phyloP scores from a whole-genome alignment of 306 rosid genomes.

The Sechiopsis laciniata region DNA sequence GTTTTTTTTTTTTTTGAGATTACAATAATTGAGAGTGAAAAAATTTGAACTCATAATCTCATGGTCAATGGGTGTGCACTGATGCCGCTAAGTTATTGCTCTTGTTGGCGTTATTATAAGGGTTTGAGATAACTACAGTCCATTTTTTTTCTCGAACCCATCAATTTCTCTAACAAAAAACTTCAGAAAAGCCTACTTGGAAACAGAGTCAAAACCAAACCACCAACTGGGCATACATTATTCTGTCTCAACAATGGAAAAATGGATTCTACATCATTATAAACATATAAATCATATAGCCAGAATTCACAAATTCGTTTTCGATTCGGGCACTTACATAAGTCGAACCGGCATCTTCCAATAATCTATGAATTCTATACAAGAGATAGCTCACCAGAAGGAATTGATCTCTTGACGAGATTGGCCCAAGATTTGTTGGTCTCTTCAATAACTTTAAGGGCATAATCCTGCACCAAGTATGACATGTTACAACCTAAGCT shows the following conservation, averaged over 20 bases:
- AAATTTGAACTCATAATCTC: too few relatives aligned
- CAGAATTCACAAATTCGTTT: not conserved
- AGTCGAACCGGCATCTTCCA: conserved; percentile 3
- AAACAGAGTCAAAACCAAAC: not conserved
- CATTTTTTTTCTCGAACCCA: not conserved
- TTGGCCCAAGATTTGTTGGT: conserved; percentile 78
- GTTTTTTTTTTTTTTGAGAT: too few relatives aligned
- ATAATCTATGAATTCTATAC: conserved; percentile 13
- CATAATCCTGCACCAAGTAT: conserved; percentile 19
- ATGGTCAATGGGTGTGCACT: too few relatives aligned
- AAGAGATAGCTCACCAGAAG: conserved; percentile 51
- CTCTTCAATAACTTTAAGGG: conserved; percentile 56
- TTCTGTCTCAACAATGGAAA: conserved; percentile 10
- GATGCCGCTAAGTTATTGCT: too few relatives aligned
- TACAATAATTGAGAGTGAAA: too few relatives aligned
- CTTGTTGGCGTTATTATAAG: not conserved
- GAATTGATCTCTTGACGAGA: conserved; percentile 68
- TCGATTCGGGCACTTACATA: not conserved
- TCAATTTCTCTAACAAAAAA: not conserved
- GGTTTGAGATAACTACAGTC: not conserved
- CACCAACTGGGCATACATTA: conserved; percentile 11
- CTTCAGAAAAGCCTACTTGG: not conserved
- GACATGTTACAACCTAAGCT: conserved; percentile 3
- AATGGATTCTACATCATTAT: conserved; percentile 17
- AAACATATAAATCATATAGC: conserved; percentile 15